A percentile compares a stretch with the other conserved stretches of the same genome.
phyloP scores from a whole-genome alignment of 2,329 filamentous ascomycete species.

The Monilinia polystroma region DNA sequence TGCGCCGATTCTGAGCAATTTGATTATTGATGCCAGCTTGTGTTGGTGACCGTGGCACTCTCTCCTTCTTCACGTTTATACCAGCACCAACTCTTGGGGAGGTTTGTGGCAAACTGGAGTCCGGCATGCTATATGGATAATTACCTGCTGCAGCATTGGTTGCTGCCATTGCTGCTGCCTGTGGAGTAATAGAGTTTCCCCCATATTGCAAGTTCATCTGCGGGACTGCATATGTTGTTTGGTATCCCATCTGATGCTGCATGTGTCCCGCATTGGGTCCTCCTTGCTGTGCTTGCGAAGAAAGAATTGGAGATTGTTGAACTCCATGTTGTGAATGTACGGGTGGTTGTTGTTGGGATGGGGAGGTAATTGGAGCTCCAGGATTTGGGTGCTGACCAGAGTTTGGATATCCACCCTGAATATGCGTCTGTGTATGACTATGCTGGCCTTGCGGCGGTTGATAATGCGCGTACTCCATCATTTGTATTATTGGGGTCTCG shows the following conservation, averaged over 20 bases:
- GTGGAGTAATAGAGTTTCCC: conserved; percentile 66
- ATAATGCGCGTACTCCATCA: conserved; percentile 76
- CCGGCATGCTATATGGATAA: conserved; percentile 68
- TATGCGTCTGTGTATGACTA: conserved; percentile 57
- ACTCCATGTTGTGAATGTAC: conserved; percentile 60
- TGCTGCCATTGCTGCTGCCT: conserved; percentile 87
- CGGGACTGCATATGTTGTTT: conserved; percentile 72
- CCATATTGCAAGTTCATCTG: conserved; percentile 77
- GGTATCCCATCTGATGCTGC: conserved; percentile 75
- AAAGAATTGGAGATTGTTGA: conserved; percentile 75
- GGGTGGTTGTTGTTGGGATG: conserved; percentile 63
- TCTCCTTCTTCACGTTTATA: conserved; percentile 66
- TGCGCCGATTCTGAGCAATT: conserved; percentile 62
- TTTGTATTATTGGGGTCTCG: conserved; percentile 43
- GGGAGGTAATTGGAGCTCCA: conserved; percentile 62
- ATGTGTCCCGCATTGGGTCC: conserved; percentile 59
- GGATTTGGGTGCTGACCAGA: conserved; percentile 53
- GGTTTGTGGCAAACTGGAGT: conserved; percentile 64
- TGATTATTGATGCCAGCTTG: conserved; percentile 62
- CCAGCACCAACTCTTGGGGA: conserved; percentile 71
- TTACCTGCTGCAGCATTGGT: conserved; percentile 89
- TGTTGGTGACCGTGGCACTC: conserved; percentile 70
- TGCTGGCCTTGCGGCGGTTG: conserved; percentile 59
- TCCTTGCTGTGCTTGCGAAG: conserved; percentile 72
- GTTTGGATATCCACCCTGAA: conserved; percentile 61